A percentile compares a stretch with the other conserved stretches of the same genome.
Conservation (phyloP, 163 green algal genomes). For the Scenedesmus sp. region DNA sequence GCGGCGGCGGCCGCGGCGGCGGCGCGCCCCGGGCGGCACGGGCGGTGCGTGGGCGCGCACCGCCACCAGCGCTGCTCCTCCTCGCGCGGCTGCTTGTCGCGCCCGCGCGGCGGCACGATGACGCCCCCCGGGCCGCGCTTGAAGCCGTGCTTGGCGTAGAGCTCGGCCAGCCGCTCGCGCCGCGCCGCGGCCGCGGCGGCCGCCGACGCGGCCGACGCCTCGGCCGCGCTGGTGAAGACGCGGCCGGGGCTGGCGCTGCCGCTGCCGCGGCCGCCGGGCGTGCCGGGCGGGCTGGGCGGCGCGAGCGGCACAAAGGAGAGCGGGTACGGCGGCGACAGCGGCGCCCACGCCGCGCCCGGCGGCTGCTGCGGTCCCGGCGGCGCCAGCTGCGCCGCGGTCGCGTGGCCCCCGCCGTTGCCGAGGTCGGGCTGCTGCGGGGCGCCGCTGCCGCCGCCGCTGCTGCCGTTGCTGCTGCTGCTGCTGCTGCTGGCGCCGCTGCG, state of each 20-base stretch:
- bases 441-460: not conserved
- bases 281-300: too few relatives aligned
- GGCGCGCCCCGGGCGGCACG: too few relatives aligned
- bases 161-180: slow-evolving; percentile 53
- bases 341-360: too few relatives aligned
- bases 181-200: slow-evolving; percentile 3
- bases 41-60: not conserved
- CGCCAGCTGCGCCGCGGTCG: too few relatives aligned
- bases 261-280: not conserved
- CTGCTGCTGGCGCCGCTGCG: slow-evolving; percentile 3
- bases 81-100: slow-evolving; percentile 32
- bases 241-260: not conserved
- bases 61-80: not conserved
- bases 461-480: slow-evolving; percentile 26
- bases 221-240: not conserved
- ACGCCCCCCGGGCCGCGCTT: slow-evolving; percentile 36
- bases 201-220: not conserved
- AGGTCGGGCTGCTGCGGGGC: not conserved
- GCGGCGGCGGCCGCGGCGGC: too few relatives aligned
- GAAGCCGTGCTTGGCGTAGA: slow-evolving; percentile 59
- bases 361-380: too few relatives aligned
- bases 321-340: not conserved
- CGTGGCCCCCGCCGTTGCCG: too few relatives aligned
- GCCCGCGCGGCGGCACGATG: slow-evolving; percentile 17
- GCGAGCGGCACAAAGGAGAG: not conserved